These are phyloP conservation scores for Phytophthora cactorum DNA, from an alignment of 352 stramenopile species.

Conservation along the genomic window DNA sequence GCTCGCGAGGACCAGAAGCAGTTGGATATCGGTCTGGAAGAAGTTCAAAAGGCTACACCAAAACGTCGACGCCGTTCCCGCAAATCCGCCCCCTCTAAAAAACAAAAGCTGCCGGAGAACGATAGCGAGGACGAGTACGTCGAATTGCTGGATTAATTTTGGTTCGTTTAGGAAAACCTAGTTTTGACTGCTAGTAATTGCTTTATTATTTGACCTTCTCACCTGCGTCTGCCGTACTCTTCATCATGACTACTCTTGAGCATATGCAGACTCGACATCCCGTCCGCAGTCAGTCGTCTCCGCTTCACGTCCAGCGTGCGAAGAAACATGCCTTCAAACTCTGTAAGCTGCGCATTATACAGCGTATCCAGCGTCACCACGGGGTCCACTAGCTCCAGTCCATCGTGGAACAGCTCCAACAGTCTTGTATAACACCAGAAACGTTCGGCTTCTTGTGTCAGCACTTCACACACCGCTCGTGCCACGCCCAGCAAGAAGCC, in stretches of 20 bases:
- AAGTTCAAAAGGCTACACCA: constrained; percentile 17
- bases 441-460: constrained; percentile 49
- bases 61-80: constrained; percentile 50
- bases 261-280: constrained; percentile 28
- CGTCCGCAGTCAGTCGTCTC: constrained; percentile 34
- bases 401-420: constrained; percentile 64
- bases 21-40: constrained; percentile 63
- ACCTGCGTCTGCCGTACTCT: constrained; percentile 25
- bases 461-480: constrained; percentile 46
- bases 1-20: constrained; percentile 73
- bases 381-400: constrained; percentile 53
- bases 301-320: constrained; percentile 63
- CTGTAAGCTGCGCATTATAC: constrained; percentile 44
- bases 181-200: constrained; percentile 13
- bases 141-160: constrained; percentile 35
- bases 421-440: constrained; percentile 81
- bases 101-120: constrained; percentile 23
- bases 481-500: constrained; percentile 45
- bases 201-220: constrained; percentile 10
- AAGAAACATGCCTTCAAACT: constrained; percentile 73
- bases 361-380: constrained; percentile 42
- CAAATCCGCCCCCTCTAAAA: constrained; percentile 30
- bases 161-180: neutral
- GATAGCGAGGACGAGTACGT: constrained; percentile 47
- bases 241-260: constrained; percentile 32